Evolutionary conservation across 208 protist genomes (phyloP), one percentile per base, ranked within the genome.

Genomic region (Novymonas esmeraldas): DNA sequence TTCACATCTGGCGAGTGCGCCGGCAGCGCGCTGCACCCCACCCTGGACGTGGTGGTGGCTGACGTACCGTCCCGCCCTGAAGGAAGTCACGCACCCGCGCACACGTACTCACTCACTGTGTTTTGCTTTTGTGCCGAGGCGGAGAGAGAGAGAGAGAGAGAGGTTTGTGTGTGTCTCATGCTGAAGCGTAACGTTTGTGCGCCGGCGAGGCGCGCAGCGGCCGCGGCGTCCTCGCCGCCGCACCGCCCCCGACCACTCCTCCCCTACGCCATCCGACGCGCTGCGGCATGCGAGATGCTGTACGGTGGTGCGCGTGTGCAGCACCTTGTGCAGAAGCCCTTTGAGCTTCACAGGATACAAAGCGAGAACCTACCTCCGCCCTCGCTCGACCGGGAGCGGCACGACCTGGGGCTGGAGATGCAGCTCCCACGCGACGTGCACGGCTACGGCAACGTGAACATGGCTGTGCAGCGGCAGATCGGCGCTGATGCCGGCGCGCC

Each of bases 291-390:
- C 34, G 85, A 93, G 45, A 85, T 95, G 83, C 65, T 95, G 1
- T 92, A 93, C 76, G 90, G 90, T 28, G 90, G 90, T 16, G 78
- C 85, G 9, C 81, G 90, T n/a, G 64, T 92, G 13, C 72, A 76
- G 29, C 64, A 87, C 67, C 79, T 95, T 10, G 76, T 81, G 3
- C 73, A 75, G 22, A 49, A 29, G 11, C 75, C 87, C 6, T 88
- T 90, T 51, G 51, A 70, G 9, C 68, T 95, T 3, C 72, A 85
- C 39, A 64, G 54, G 29, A 84, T 81, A 18, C 45, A 34, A 6
- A 88, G 81, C 61, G 90, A 95, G 63, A 44, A 81, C n/a, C 78
- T 95, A 33, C 84, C 85, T 0, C 63, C 74, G 9, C 82, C 85
- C 0, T 87, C 80, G 6, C 68, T 82, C n/a, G 56, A 67, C 33